A percentile compares a stretch with the other conserved stretches of the same genome.
These are phyloP conservation scores for Beauveria sp. DNA, from an alignment of 2,329 filamentous ascomycete species.

Conservation along the genomic window DNA sequence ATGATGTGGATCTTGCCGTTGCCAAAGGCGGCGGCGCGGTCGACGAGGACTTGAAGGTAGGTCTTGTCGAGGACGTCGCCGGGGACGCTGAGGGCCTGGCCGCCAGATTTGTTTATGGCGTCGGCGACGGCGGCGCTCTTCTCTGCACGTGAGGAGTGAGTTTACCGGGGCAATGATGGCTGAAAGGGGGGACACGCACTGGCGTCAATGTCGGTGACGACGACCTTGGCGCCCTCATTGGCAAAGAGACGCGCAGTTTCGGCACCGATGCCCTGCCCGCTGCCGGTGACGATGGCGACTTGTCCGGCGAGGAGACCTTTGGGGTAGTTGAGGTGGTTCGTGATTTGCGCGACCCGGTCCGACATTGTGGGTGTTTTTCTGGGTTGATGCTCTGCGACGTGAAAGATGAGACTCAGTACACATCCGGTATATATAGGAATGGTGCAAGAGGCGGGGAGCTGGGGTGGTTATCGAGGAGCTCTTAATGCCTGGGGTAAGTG, in stretches of 20 bases:
- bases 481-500: neutral
- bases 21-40: constrained; percentile 71
- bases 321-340: constrained; percentile 74
- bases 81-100: constrained; percentile 62
- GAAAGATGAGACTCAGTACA: too few species aligned
- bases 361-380: constrained; percentile 30
- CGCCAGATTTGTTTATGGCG: constrained; percentile 58
- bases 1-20: constrained; percentile 84
- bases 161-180: neutral
- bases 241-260: constrained; percentile 77
- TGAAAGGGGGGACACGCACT: constrained; percentile 35
- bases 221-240: constrained; percentile 78
- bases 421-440: too few species aligned
- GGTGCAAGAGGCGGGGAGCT: neutral
- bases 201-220: constrained; percentile 76
- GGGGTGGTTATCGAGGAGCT: neutral
- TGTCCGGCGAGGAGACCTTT: constrained; percentile 71
- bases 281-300: constrained; percentile 80
- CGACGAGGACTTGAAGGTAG: constrained; percentile 66
- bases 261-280: constrained; percentile 81
- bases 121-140: constrained; percentile 64
- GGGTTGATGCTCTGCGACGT: too few species aligned
- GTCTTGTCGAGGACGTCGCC: constrained; percentile 68
- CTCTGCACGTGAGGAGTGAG: constrained; percentile 31
- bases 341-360: constrained; percentile 62